Evolutionary conservation across 2,329 filamentous ascomycete species (phyloP).

Genomic region (Claviceps sorghi): DNA sequence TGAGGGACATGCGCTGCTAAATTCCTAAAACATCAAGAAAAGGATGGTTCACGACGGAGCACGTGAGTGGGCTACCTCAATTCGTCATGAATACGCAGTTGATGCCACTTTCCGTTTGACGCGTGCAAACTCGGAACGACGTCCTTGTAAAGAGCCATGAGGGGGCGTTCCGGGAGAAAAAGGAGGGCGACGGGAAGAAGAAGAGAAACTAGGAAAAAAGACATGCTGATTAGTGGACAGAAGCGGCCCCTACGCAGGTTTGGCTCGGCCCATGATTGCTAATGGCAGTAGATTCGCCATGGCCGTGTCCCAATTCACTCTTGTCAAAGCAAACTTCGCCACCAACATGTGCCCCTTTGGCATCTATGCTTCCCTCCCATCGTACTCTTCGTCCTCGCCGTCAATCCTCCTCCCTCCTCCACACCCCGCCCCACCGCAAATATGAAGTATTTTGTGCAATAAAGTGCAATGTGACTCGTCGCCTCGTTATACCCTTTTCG

Average conservation of each 20-base stretch:
- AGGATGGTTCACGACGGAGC: too few species aligned
- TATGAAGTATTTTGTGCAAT: background rate
- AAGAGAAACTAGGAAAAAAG: background rate
- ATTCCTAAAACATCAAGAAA: too few species aligned
- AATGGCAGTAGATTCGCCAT: background rate
- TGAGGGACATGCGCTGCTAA: too few species aligned
- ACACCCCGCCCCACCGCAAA: background rate
- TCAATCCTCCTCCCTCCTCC: too few species aligned
- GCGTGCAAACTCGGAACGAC: too few species aligned
- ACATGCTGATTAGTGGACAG: background rate
- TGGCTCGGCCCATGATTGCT: background rate
- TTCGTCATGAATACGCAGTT: too few species aligned
- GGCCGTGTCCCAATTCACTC: background rate
- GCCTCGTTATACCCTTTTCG: background rate
- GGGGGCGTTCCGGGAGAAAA: background rate
- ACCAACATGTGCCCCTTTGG: background rate
- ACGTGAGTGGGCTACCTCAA: too few species aligned
- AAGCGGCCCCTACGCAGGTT: too few species aligned
- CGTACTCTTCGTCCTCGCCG: background rate
- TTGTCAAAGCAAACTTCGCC: background rate
- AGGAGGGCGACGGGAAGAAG: background rate
- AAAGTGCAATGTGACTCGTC: background rate
- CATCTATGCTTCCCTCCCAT: background rate
- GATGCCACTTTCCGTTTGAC: too few species aligned
- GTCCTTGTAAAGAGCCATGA: too few species aligned